Conservation (phyloP, 2,329 filamentous ascomycete species). For the Ophiocordyceps robertsii region DNA sequence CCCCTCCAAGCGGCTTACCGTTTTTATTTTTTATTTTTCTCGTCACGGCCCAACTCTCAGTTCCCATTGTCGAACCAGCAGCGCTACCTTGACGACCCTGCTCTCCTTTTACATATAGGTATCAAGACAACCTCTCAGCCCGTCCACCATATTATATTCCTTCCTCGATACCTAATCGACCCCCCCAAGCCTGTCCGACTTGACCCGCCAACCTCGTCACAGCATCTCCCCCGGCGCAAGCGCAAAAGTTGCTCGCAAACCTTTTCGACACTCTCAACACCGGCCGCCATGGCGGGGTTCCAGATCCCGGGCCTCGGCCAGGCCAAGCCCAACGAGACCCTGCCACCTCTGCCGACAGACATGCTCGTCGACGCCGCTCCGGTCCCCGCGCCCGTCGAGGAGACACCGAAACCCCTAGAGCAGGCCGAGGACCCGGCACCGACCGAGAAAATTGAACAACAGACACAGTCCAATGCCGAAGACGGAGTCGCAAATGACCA, state of each 20-base stretch:
- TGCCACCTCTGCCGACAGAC: constrained; percentile 24
- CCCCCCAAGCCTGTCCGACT: no score
- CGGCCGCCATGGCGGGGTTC: constrained; percentile 23
- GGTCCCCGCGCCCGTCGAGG: constrained; percentile 6
- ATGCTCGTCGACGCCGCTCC: constrained; percentile 14
- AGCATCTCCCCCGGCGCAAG: not conserved
- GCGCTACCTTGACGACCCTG: not conserved
- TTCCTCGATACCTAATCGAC: no score
- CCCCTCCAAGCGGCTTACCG: no score
- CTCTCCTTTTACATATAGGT: no score
- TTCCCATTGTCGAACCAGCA: not conserved
- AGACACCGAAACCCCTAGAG: constrained; percentile 1
- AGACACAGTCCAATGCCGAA: not conserved
- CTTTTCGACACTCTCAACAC: not conserved
- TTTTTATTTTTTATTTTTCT: no score
- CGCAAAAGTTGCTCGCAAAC: not conserved
- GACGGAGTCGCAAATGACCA: not conserved
- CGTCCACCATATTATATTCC: no score
- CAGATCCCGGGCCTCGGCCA: constrained; percentile 29
- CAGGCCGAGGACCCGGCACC: not conserved
- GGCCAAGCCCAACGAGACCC: constrained; percentile 26
- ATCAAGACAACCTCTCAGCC: no score
- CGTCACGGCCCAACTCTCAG: not conserved
- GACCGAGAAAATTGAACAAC: not conserved
- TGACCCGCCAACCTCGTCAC: not conserved